A percentile compares a stretch with the other conserved stretches of the same genome.
These are phyloP conservation scores for Dactylellina sp. DNA, from an alignment of 2,329 filamentous ascomycete genomes.

Conservation along the genomic window DNA sequence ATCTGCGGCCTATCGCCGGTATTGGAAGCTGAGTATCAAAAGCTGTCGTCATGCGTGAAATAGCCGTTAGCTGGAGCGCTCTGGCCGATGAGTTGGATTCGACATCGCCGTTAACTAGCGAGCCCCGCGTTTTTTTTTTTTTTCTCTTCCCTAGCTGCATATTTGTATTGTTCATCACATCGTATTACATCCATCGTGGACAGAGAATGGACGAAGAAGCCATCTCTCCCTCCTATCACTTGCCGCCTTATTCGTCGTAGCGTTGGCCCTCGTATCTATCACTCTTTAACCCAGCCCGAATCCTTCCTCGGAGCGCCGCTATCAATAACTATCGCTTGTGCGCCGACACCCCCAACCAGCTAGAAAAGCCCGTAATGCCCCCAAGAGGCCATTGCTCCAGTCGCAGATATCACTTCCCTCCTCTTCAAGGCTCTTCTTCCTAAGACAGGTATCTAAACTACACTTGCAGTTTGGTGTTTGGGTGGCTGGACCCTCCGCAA, in stretches of 20 bases:
- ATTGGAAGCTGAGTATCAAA: not conserved
- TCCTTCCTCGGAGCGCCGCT: conserved; percentile 3
- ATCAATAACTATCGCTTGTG: conserved; percentile 2
- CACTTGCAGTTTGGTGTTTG: conserved; percentile 10
- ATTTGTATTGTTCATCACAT: conserved; percentile 22
- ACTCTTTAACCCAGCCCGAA: not conserved
- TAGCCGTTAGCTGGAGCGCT: not conserved
- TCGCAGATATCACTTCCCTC: conserved; percentile 54
- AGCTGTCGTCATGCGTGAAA: conserved; percentile 2
- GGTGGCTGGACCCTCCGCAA: conserved; percentile 33
- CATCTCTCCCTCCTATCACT: not conserved
- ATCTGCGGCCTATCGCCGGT: not conserved
- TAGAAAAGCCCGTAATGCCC: conserved; percentile 50
- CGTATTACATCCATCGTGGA: conserved; percentile 1
- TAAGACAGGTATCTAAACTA: conserved; percentile 17
- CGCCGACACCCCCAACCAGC: conserved; percentile 12
- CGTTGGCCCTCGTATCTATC: conserved; percentile 5
- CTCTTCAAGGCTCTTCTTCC: conserved; percentile 45
- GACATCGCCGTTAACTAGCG: conserved; percentile 25
- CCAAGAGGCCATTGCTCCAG: conserved; percentile 36
- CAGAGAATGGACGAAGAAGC: conserved; percentile 23
- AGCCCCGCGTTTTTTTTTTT: conserved; percentile 31
- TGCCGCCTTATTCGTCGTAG: conserved; percentile 6
- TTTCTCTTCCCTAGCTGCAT: not conserved
- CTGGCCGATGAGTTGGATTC: conserved; percentile 14